Base-by-base conservation (phyloP, 805 yeast genomes). In the Maudiozyma serrabonitensis region DNA sequence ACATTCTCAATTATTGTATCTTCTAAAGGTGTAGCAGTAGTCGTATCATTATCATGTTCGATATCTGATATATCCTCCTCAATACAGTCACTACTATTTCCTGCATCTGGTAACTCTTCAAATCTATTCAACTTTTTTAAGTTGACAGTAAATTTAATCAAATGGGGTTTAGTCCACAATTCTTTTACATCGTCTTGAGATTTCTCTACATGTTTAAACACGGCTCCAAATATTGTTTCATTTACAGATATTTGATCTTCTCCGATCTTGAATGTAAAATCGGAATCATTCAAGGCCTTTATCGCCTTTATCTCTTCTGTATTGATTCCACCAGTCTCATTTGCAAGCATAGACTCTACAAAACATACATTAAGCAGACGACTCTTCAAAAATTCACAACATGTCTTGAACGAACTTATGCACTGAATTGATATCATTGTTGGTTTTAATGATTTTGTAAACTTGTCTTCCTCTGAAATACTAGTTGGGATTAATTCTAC, bases 191-290 rank as follows among this genome's bases (percentile, higher is more conserved):
- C 76, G 68, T 0, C 74, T 55, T 16, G 66, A 49, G 31, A 52
- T 46, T 59, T 76, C 75, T 43, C 42, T 13, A 75, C 60, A 2
- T 78, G 67, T 45, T 76, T 75, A 60, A 80, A 81, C 6, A 84
- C 69, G 0, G 88, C 90, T 1, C 93, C 93, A 64, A 81, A 85
- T 2, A 87, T 74, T 0, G 95, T 87, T 0, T 86, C 79, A 46
- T 78, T 86, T 38, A 71, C 70, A 2, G 87, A 82, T 26, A 86
- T 70, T 0, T 64, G 68, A 49, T 79, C 80, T 4, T 76, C 87
- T 53, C 80, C 71, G 12, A 82, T 67, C 1, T 68, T 67, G 59
- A 87, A 87, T 49, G 80, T 84, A 47, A 82, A 68, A 46, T 72
- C 63, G 69, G 72, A 70, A 26, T 63, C 54, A 15, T 50, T 54